Percentiles rank a stretch among this genome's conserved stretches.
Conservation (phyloP, 2,329 filamentous ascomycete species). For the Alternaria incomplexa region DNA sequence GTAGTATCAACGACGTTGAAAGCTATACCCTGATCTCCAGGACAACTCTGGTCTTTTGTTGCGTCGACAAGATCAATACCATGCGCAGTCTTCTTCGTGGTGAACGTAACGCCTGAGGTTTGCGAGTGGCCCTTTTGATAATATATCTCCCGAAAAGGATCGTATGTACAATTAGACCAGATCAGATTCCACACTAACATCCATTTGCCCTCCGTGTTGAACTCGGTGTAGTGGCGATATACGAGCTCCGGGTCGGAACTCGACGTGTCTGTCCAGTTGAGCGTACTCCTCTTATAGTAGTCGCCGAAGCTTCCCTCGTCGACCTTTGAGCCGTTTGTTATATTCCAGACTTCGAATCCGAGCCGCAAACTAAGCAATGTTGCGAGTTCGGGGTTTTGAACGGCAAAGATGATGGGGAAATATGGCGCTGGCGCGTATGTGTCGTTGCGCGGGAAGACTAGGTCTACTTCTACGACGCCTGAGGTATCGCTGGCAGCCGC, state of each 20-base stretch:
- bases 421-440: not conserved
- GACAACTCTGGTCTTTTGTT: not conserved
- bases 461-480: not conserved
- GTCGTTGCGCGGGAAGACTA: not conserved
- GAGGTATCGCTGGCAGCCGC: not conserved
- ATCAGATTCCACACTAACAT: too few relatives aligned
- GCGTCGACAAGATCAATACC: not conserved
- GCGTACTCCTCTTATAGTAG: rapidly evolving
- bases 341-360: not conserved
- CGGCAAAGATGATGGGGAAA: not conserved
- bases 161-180: too few relatives aligned
- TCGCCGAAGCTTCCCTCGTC: too few relatives aligned
- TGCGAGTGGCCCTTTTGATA: too few relatives aligned
- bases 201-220: too few relatives aligned
- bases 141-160: too few relatives aligned
- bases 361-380: not conserved
- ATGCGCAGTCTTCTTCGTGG: not conserved
- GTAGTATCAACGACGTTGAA: not conserved
- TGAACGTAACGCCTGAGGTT: too few relatives aligned
- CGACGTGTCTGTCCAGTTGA: too few relatives aligned
- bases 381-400: not conserved
- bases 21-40: not conserved
- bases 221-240: too few relatives aligned
- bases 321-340: not conserved
- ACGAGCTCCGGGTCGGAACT: too few relatives aligned